These are phyloP conservation scores for Agrostemma githago DNA, from an alignment of 148 eudicot species.

Conservation along the genomic window DNA sequence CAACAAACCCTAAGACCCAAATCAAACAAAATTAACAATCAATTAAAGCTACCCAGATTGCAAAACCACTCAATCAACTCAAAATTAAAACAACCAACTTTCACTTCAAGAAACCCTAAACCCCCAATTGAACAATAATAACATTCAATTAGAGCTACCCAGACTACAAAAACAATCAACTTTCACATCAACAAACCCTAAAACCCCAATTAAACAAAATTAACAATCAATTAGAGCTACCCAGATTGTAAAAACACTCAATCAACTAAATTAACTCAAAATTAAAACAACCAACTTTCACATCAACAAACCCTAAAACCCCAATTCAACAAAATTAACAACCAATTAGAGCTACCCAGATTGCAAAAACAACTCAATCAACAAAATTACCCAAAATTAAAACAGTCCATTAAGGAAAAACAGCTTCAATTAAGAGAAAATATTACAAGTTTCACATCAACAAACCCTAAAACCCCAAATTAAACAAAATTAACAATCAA, in stretches of 20 bases:
- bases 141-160: background rate
- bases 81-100: background rate
- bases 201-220: background rate
- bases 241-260: background rate
- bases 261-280: background rate
- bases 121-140: background rate
- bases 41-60: background rate
- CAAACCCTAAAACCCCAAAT: background rate
- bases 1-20: background rate
- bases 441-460: background rate
- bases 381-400: slow-evolving; percentile 4
- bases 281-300: background rate
- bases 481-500: background rate
- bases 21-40: background rate
- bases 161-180: background rate
- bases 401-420: slow-evolving; percentile 7
- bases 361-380: background rate
- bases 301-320: too few species aligned
- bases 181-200: background rate
- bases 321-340: background rate
- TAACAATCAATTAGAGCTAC: background rate
- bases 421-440: too few species aligned
- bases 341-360: background rate
- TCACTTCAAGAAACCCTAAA: background rate
- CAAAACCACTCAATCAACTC: slow-evolving; percentile 4